A percentile compares a stretch with the other conserved stretches of the same genome.
These are phyloP conservation scores for Wilcoxina mikolae DNA, from an alignment of 495 filamentous ascomycete genomes.

Conservation along the genomic window DNA sequence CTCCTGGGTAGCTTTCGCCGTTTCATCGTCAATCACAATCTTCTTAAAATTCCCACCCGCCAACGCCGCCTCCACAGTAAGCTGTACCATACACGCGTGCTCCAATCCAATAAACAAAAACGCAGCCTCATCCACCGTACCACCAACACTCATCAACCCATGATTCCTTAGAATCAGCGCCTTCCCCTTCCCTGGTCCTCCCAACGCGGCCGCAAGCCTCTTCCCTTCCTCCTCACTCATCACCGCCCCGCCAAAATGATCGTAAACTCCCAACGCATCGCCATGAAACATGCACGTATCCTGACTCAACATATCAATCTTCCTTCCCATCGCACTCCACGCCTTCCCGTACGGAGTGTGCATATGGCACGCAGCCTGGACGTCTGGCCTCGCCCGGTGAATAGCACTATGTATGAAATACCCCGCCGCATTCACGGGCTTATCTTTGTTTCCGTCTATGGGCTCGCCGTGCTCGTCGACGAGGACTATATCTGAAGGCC, in stretches of 20 bases:
- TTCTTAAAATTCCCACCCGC: constrained; percentile 30
- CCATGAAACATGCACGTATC: constrained; percentile 38
- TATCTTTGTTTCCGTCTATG: constrained; percentile 19
- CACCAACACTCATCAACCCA: constrained; percentile 40
- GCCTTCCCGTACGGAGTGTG: constrained; percentile 41
- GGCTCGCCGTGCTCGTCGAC: constrained; percentile 40
- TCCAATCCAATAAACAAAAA: constrained; percentile 40
- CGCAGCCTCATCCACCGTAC: constrained; percentile 42
- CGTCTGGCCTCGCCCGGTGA: constrained; percentile 40
- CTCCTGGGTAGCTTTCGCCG: constrained; percentile 25
- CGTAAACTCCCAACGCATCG: constrained; percentile 38
- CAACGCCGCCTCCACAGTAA: constrained; percentile 38
- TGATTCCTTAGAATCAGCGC: constrained; percentile 40
- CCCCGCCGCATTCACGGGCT: constrained; percentile 47
- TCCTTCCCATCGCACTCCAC: constrained; percentile 38
- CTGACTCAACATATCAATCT: constrained; percentile 44
- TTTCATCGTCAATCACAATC: constrained; percentile 37
- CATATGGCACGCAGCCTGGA: constrained; percentile 41
- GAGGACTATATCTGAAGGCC: constrained; percentile 40
- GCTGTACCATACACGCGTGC: constrained; percentile 37
- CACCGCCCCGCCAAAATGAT: constrained; percentile 43
- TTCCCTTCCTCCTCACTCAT: constrained; percentile 38
- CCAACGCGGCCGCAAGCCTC: constrained; percentile 38
- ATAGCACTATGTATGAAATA: constrained; percentile 52
- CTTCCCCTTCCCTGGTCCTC: too few species aligned